A percentile compares a stretch with the other conserved stretches of the same genome.
These are phyloP conservation scores for Crassisporium funariophilum DNA, from an alignment of 768 basidiomycete genomes.

Conservation along the genomic window DNA sequence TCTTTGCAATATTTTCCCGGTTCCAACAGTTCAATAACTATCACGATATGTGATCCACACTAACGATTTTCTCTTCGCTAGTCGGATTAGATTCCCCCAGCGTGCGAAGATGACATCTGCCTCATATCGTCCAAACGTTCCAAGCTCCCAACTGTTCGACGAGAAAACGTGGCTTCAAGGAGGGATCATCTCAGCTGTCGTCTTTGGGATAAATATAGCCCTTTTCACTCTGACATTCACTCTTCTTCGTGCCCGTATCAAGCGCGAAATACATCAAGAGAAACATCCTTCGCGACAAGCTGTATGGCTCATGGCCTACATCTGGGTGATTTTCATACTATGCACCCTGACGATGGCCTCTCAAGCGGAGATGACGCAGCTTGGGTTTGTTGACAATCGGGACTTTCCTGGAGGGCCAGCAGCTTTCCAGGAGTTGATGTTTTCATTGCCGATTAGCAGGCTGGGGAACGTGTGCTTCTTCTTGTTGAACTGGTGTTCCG, in stretches of 20 bases:
- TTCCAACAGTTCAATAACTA: too few relatives aligned
- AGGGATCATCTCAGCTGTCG: constrained; percentile 10
- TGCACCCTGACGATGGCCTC: constrained; percentile 14
- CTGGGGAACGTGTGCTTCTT: constrained; percentile 14
- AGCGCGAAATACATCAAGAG: background rate
- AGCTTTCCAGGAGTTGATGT: constrained; percentile 6
- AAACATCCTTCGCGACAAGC: background rate
- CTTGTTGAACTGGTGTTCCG: constrained; percentile 18
- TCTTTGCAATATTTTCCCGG: too few relatives aligned
- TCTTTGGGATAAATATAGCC: constrained; percentile 14
- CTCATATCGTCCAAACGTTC: background rate
- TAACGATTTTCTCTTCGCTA: too few relatives aligned
- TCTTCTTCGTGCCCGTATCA: constrained; percentile 6
- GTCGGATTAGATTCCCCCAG: too few relatives aligned
- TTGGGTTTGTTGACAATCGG: constrained; percentile 11
- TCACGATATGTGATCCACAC: too few relatives aligned
- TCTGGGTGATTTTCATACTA: constrained; percentile 16
- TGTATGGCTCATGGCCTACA: constrained; percentile 9
- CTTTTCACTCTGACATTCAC: constrained; percentile 15
- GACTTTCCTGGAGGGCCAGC: constrained; percentile 8
- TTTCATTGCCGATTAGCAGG: constrained; percentile 12
- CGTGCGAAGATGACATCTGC: too few relatives aligned
- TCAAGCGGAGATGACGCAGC: constrained; percentile 12
- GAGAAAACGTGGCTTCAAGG: constrained; percentile 18
- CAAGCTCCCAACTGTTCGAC: background rate